Base-by-base conservation (phyloP, 164 flowering plant species). In the Vitis amurensis region DNA sequence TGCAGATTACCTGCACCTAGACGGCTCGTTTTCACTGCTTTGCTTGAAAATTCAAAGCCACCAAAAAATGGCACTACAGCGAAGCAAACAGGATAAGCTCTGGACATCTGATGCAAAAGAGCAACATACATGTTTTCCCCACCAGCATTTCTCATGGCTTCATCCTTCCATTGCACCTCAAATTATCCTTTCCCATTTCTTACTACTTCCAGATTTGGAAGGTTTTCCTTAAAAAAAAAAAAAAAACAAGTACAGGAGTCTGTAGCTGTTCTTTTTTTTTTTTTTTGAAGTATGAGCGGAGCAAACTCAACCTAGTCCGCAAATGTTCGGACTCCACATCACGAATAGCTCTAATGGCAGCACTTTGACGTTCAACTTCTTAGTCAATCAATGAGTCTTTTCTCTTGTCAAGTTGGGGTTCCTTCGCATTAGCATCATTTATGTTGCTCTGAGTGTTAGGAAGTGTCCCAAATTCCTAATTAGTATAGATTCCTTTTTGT, bases 321-420 rank as follows among this genome's bases (percentile, higher is more conserved):
- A 87, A 55, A 67, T 76, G 84, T 51, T 86, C 90, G 64, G 76
- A 77, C 77, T 89, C 95, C 55, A 83, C 79, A 76, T 93, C 89
- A 65, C 88, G 80, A 59, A 89, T 81, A 11, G 92, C 89, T 76
- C 82, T 85, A 52, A 81, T 75, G 29, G 89, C 93, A 64, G 85
- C 79, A 64, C 69, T 73, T 79, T 86, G 86, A 47, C 86, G 82
- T 63, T 90, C 89, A 77, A 82, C 90, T 62, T 79, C 80, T 2
- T 56, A 48, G 69, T 68, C 69, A 4, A 55, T 44, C 30, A 63
- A 50, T n/a, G 12, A 44, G 50, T 61, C 74, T 29, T 57, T 74
- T 49, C 67, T 52, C 13, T 69, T 61, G 2, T 58, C 68, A 15
- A 59, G 27, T 10, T 59, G 14, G 61, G 70, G 19, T n/a, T 63